Conservation (phyloP, 192 early-diverging fungal genomes). For the Spinellus fusiger region DNA sequence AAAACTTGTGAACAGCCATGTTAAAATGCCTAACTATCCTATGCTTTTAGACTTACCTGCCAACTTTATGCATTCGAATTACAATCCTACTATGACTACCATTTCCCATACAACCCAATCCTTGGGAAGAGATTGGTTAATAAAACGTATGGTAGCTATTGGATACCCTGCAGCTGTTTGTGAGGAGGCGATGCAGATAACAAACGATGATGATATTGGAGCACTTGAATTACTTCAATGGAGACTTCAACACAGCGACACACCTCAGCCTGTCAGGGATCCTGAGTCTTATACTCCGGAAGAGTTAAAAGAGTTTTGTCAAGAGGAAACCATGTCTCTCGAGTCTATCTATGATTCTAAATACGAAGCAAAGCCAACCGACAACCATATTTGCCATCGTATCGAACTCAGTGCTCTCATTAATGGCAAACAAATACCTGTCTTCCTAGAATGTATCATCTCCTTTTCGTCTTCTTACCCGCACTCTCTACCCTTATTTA, state of each 20-base stretch:
- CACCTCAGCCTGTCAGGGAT: slow-evolving; percentile 27
- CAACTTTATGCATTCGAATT: slow-evolving; percentile 43
- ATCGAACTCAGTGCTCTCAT: slow-evolving; percentile 8
- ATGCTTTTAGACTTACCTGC: slow-evolving; percentile 39
- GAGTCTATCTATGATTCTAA: slow-evolving; percentile 64
- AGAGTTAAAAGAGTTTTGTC: slow-evolving; percentile 25
- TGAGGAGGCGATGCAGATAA: slow-evolving; percentile 38
- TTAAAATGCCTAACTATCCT: not conserved
- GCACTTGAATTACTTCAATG: slow-evolving; percentile 50
- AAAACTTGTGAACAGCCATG: no score
- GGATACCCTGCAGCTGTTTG: slow-evolving; percentile 53
- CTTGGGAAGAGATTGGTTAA: slow-evolving; percentile 54
- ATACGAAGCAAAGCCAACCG: slow-evolving; percentile 28
- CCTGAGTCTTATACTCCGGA: slow-evolving; percentile 26
- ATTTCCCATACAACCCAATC: slow-evolving; percentile 42
- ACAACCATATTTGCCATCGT: slow-evolving; percentile 3
- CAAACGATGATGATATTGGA: slow-evolving; percentile 41
- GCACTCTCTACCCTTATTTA: slow-evolving; percentile 51
- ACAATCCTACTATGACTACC: slow-evolving; percentile 48
- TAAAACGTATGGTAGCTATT: slow-evolving; percentile 50
- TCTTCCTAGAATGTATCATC: slow-evolving; percentile 56
- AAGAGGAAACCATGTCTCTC: slow-evolving; percentile 60
- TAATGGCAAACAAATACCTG: slow-evolving; percentile 8
- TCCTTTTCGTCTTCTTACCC: slow-evolving; percentile 60
- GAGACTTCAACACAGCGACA: slow-evolving; percentile 44